These are phyloP conservation scores for Mortierella alpina DNA, from an alignment of 192 early-diverging fungal species.

Conservation along the genomic window DNA sequence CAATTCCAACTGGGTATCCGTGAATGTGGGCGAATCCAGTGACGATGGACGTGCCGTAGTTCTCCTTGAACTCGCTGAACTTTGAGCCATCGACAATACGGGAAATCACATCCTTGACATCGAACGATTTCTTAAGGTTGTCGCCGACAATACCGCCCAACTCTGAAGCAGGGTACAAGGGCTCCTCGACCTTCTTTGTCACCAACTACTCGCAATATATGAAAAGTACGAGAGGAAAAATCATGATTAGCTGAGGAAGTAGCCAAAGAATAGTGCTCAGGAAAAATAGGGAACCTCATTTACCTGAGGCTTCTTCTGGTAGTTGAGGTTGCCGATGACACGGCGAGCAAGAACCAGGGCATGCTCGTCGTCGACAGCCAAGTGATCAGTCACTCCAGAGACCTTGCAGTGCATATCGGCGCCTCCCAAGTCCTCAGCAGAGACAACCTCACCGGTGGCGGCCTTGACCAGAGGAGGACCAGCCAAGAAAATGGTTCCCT, in stretches of 20 bases:
- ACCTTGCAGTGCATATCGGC: conserved; percentile 93
- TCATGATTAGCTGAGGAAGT: not conserved
- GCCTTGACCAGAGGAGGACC: conserved; percentile 97
- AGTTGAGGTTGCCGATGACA: conserved; percentile 89
- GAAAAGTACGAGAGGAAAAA: not conserved
- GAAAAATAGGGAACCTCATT: not conserved
- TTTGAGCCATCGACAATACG: conserved; percentile 93
- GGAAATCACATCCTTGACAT: conserved; percentile 92
- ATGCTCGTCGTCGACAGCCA: conserved; percentile 88
- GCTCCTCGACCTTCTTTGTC: conserved; percentile 71
- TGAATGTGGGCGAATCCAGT: conserved; percentile 93
- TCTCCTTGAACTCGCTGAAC: conserved; percentile 94
- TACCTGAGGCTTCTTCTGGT: conserved; percentile 72
- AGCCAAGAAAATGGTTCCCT: conserved; percentile 97
- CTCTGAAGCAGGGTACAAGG: conserved; percentile 84
- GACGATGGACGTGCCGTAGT: conserved; percentile 89
- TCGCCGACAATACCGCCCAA: conserved; percentile 95
- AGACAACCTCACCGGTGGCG: conserved; percentile 94
- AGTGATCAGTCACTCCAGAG: conserved; percentile 96
- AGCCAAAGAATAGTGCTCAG: conserved; percentile 36
- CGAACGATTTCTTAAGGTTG: conserved; percentile 88
- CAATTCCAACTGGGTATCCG: conserved; percentile 91
- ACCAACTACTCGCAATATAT: conserved; percentile 39
- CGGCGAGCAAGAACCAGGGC: conserved; percentile 86
- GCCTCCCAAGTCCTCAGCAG: conserved; percentile 94